Evolutionary conservation across 1,139 yeast species (phyloP), one percentile per base, ranked within the genome.

Genomic region (Lizanozyma gosingica): DNA sequence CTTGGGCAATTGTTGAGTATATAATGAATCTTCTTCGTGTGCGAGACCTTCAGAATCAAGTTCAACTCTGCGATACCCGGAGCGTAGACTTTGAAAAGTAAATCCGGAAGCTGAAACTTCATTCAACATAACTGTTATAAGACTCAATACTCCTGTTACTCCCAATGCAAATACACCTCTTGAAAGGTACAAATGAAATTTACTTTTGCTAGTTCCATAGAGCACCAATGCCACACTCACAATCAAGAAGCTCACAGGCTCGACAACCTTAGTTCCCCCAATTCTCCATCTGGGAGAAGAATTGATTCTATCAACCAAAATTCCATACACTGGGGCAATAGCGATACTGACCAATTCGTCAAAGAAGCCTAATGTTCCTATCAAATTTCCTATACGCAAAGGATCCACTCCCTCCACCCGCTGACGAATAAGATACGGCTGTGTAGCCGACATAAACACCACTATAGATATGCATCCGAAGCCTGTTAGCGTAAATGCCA

Each of bases 391-490:
- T 43, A 78, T 64, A 37, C 65, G 63, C 3, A 60, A 54, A 4
- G 65, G 56, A 14, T 58, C 54, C 40, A 33, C 74, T 58, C 0
- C 74, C 74, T 15, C 80, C 58, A 1, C 78, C 73, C 49, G 78
- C 80, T 3, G 76, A 67, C 34, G 6, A 11, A 82, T 62, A 53
- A 73, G 79, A 53, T 80, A 81, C 3, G 88, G 78, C 59, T 81
- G 88, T 1, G 86, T 75, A 4, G 86, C 71, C 32, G 80, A 68
- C 39, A 81, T 57, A 52, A 81, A 82, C n/a, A 82, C 87, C 37
- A 79, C 76, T 40, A 79, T 64, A 2, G 85, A 66, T 29, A 82
- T 73, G 37, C 79, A 67, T 32, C 71, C 68, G 51, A 79, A 76
- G 41, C 69, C 72, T 2, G 68, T 11, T 18, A 35, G n/a, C 14